Evolutionary conservation across 208 protist species (phyloP), one percentile per base, ranked within the genome.

Genomic region (Leishmania tropica): DNA sequence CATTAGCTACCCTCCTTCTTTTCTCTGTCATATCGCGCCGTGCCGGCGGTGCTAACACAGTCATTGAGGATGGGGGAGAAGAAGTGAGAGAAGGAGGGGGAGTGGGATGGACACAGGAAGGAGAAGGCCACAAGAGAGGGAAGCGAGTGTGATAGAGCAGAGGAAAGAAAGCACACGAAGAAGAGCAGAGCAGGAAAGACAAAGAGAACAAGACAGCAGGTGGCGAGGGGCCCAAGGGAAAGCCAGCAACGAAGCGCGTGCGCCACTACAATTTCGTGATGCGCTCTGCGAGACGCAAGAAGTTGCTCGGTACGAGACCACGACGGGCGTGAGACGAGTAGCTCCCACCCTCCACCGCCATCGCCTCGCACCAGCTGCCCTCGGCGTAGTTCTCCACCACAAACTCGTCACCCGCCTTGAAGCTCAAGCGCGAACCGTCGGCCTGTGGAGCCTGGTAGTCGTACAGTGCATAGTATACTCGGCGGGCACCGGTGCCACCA

Each of bases 361-460:
- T 81, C 2, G 93, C 93, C 62, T 93, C 86, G 80, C 93, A 96
- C 93, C 93, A 96, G 47, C 80, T 84, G 45, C 85, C 90, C 71
- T 94, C 85, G 7, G 75, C 86, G 78, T 93, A 96, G 58, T 96
- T 88, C 62, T 93, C 87, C 51, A 96, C 88, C 6, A 96, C 72
- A 77, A 96, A 96, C 81, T 93, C 86, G 83, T 96, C 93, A n/a
- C 93, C 93, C 0, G 90, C 88, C 68, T 91, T 92, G 84, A 96
- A 96, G 71, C 83, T 88, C 76, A 93, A 82, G 75, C 85, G 92
- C n/a, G 85, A 83, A 15, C 87, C 88, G 53, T 84, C 84, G 3
- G 85, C 84, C 31, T 76, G 74, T n/a, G 35, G 64, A 1, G 84
- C 84, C 53, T 89, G 81, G 83, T 95, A 95, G 84, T 96, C 93